phyloP scores from a whole-genome alignment of 176 grass and related monocot species.

The Cenchrus fungigraminus region DNA sequence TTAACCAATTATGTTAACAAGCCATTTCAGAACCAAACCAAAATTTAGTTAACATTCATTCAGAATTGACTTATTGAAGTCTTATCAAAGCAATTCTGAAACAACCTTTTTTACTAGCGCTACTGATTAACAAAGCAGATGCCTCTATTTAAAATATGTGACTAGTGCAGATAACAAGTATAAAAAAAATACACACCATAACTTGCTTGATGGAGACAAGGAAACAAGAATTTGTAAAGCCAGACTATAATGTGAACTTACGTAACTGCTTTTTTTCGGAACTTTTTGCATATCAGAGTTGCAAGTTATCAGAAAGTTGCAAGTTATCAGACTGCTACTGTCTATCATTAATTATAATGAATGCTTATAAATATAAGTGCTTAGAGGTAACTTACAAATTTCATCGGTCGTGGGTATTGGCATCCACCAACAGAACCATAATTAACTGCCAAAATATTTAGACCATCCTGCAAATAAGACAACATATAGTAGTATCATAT shows the following conservation, averaged over 20 bases:
- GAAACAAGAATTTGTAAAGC: background rate
- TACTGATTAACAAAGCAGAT: slow-evolving; percentile 8
- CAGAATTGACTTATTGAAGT: background rate
- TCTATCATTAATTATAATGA: slow-evolving; percentile 3
- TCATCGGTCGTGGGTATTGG: slow-evolving; percentile 69
- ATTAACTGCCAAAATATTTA: slow-evolving; percentile 89
- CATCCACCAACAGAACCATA: slow-evolving; percentile 95
- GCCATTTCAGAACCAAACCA: background rate
- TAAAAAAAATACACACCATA: background rate
- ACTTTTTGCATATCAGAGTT: background rate
- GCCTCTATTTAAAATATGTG: background rate
- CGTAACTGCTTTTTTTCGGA: background rate
- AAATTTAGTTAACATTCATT: too few species aligned
- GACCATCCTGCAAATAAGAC: slow-evolving; percentile 70
- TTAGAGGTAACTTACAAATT: slow-evolving; percentile 63
- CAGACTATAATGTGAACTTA: background rate
- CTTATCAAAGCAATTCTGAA: background rate
- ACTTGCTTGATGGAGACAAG: background rate
- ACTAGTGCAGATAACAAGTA: background rate
- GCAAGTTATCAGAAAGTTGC: background rate
- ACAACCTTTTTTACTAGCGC: background rate
- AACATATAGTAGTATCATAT: background rate
- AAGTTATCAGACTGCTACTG: background rate
- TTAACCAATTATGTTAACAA: background rate
- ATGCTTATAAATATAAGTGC: slow-evolving; percentile 22